These are phyloP conservation scores for Tetracladium setigerum DNA, from an alignment of 495 filamentous ascomycete species.

Conservation along the genomic window DNA sequence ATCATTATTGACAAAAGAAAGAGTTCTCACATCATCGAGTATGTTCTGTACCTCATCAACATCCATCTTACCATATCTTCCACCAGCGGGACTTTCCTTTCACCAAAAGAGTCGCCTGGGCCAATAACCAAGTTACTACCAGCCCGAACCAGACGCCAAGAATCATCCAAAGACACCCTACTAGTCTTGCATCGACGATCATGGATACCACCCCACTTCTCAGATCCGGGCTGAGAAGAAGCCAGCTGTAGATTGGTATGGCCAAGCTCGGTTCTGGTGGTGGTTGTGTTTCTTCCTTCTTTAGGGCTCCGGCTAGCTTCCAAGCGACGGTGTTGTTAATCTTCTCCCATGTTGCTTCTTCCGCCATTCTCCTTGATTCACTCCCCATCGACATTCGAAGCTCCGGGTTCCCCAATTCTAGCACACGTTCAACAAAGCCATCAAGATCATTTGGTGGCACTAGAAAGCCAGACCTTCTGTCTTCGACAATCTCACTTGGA, in stretches of 20 bases:
- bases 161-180: slow-evolving; percentile 30
- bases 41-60: too few species aligned
- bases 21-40: too few species aligned
- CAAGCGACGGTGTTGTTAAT: slow-evolving; percentile 54
- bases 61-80: too few species aligned
- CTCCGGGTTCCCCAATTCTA: slow-evolving; percentile 24
- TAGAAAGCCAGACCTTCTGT: slow-evolving; percentile 49
- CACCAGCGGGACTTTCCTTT: neutral
- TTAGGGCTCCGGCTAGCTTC: slow-evolving; percentile 45
- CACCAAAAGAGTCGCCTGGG: slow-evolving; percentile 9
- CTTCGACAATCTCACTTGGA: slow-evolving; percentile 51
- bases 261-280: slow-evolving; percentile 4
- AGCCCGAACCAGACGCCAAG: slow-evolving; percentile 30
- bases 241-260: slow-evolving; percentile 19
- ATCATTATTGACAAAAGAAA: too few species aligned
- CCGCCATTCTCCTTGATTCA: slow-evolving; percentile 40
- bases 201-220: slow-evolving; percentile 1
- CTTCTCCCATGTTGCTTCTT: slow-evolving; percentile 56
- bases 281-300: slow-evolving; percentile 4
- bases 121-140: slow-evolving; percentile 21
- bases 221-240: slow-evolving; percentile 12
- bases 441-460: slow-evolving; percentile 46
- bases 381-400: slow-evolving; percentile 31
- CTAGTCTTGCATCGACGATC: slow-evolving; percentile 22
- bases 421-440: slow-evolving; percentile 38